Base-by-base conservation (phyloP, 306 rosid genomes). In the Lithocarpus polystachyus region DNA sequence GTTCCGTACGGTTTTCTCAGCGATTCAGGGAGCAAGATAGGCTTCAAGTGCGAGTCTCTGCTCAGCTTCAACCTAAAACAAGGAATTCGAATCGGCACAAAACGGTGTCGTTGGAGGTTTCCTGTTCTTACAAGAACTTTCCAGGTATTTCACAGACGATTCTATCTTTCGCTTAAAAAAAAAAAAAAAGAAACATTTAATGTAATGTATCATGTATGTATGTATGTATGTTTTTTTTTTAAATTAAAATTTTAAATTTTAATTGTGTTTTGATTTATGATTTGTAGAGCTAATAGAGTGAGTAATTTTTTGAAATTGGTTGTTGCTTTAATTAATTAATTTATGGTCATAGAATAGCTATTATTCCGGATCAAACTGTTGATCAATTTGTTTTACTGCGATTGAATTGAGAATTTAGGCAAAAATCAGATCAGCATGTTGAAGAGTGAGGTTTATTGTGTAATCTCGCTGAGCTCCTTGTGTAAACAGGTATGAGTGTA, bases 71-170 rank as follows among this genome's bases (percentile, higher is more conserved):
- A 11, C 72, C 71, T 53, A 68, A 68, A 35, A 35, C 40, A 59
- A 76, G 68, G 59, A 22, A 59, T 43, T 79, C 91, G 0, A 86
- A 65, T 77, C 84, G 87, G 17, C 81, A 75, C 78, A 81, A 82
- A 68, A 73, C 52, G 54, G 70, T 78, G 22, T 75, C 82, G 26
- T 54, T 90, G 75, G 87, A 77, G 76, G 86, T 87, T 80, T 76
- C 87, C 23, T 89, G 86, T 81, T 92, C 93, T 13, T 89, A 84
- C 65, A 80, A 88, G 53, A 83, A 87, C 9, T 62, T 82, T 82
- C 85, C 97, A 91, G 98, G 99, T 95, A 76, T 48, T 31, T 81
- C 18, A 17, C 22, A 6, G 40, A 20, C 0, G 31, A 15, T 52
- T 1, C 19, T n/a, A 52, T 6, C 71, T 26, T 72, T 64, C 37